phyloP scores from a whole-genome alignment of 352 stramenopile genomes.

The Globisporangium radiosum region DNA sequence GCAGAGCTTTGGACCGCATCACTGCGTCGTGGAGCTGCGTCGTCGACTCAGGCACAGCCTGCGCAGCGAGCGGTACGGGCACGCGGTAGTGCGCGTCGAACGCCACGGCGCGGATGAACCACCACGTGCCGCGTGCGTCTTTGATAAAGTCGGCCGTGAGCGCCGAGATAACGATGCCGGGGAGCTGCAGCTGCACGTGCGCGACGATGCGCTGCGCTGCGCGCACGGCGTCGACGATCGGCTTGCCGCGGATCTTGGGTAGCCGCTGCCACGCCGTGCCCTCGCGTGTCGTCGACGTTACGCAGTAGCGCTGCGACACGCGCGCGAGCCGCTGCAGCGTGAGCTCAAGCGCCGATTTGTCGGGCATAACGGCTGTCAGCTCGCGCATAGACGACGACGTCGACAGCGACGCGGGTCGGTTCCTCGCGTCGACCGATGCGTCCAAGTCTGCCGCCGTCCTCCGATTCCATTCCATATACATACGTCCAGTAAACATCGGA shows the following conservation, averaged over 20 bases:
- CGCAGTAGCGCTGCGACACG: slow-evolving; percentile 32
- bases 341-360: slow-evolving; percentile 4
- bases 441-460: background rate
- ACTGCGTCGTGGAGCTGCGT: slow-evolving; percentile 31
- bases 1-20: slow-evolving; percentile 36
- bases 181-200: slow-evolving; percentile 58
- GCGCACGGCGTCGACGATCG: slow-evolving; percentile 43
- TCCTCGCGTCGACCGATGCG: background rate
- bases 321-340: slow-evolving; percentile 19
- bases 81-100: slow-evolving; percentile 42
- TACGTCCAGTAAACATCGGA: too few species aligned
- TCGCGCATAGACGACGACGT: background rate
- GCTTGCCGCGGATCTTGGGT: slow-evolving; percentile 46
- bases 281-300: slow-evolving; percentile 29
- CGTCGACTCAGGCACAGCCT: slow-evolving; percentile 33
- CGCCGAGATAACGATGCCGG: slow-evolving; percentile 40
- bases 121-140: slow-evolving; percentile 50
- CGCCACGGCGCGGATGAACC: slow-evolving; percentile 54
- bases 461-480: too few species aligned
- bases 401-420: background rate
- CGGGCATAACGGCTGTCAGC: background rate
- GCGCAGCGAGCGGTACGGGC: slow-evolving; percentile 18
- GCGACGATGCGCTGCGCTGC: slow-evolving; percentile 48
- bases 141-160: slow-evolving; percentile 73
- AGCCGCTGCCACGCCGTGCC: slow-evolving; percentile 21